A percentile compares a stretch with the other conserved stretches of the same genome.
Evolutionary conservation across 75 land plant species (phyloP).

Genomic region (Cryptomeria japonica): DNA sequence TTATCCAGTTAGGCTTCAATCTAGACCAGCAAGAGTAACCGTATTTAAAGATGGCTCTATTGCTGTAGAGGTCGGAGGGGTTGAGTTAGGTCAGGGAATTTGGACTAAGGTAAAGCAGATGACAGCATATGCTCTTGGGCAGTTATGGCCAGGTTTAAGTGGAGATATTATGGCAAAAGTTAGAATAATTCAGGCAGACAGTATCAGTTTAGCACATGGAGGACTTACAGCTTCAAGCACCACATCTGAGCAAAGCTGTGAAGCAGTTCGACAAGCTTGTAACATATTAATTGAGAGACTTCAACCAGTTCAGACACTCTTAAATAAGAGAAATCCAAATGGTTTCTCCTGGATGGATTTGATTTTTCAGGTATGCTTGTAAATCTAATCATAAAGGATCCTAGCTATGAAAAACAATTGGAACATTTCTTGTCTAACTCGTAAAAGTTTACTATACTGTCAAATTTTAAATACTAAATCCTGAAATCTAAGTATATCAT

Average conservation of each 20-base stretch:
- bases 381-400: background rate
- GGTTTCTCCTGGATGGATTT: background rate
- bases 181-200: constrained; percentile 83
- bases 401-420: background rate
- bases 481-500: background rate
- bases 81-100: constrained; percentile 88
- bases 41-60: constrained; percentile 78
- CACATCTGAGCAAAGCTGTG: constrained; percentile 89
- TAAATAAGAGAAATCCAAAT: background rate
- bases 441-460: background rate
- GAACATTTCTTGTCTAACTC: background rate
- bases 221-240: constrained; percentile 80
- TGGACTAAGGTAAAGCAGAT: constrained; percentile 91
- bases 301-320: background rate
- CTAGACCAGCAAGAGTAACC: constrained; percentile 83
- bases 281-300: background rate
- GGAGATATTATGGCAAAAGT: constrained; percentile 50
- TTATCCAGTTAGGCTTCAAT: constrained; percentile 25
- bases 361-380: constrained; percentile 10
- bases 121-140: constrained; percentile 64
- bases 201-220: constrained; percentile 77
- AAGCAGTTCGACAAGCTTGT: constrained; percentile 51
- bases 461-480: background rate
- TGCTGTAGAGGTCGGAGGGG: constrained; percentile 86
- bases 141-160: constrained; percentile 42